phyloP scores from a whole-genome alignment of 1,139 yeast species.

The Blastobotrys aristatus region DNA sequence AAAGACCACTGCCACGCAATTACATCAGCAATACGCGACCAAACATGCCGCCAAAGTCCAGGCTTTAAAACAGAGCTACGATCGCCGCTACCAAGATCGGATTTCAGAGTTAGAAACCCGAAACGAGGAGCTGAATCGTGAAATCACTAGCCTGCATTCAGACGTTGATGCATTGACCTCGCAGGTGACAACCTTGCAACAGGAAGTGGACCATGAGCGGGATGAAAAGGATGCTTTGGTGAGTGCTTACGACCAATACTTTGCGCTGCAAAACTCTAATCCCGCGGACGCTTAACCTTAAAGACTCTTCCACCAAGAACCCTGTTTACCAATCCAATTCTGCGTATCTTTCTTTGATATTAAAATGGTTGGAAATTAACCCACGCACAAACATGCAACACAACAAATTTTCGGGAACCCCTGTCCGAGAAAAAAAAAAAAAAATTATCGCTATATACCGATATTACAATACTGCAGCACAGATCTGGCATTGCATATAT shows the following conservation, averaged over 20 bases:
- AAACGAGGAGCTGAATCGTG: slow-evolving; percentile 16
- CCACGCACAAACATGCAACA: no score
- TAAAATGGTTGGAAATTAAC: no score
- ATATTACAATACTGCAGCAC: no score
- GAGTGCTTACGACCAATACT: slow-evolving; percentile 10
- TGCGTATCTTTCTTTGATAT: no score
- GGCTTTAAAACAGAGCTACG: slow-evolving; percentile 48
- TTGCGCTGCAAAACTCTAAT: not conserved
- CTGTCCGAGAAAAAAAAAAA: no score
- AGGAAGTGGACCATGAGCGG: slow-evolving; percentile 6
- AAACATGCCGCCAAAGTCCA: slow-evolving; percentile 64
- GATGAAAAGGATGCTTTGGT: slow-evolving; percentile 11
- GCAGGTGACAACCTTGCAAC: slow-evolving; percentile 5
- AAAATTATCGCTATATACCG: no score
- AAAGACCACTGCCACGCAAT: slow-evolving; percentile 57
- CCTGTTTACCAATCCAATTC: no score
- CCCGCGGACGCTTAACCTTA: no score
- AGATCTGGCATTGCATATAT: no score
- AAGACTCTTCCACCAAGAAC: not conserved
- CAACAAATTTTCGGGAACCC: no score
- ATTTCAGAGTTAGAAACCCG: slow-evolving; percentile 43
- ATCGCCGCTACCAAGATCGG: slow-evolving; percentile 45
- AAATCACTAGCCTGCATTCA: not conserved
- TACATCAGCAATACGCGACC: slow-evolving; percentile 61
- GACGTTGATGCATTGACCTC: slow-evolving; percentile 5